These are phyloP conservation scores for Blastobotrys parvus DNA, from an alignment of 805 yeast species.

Conservation along the genomic window DNA sequence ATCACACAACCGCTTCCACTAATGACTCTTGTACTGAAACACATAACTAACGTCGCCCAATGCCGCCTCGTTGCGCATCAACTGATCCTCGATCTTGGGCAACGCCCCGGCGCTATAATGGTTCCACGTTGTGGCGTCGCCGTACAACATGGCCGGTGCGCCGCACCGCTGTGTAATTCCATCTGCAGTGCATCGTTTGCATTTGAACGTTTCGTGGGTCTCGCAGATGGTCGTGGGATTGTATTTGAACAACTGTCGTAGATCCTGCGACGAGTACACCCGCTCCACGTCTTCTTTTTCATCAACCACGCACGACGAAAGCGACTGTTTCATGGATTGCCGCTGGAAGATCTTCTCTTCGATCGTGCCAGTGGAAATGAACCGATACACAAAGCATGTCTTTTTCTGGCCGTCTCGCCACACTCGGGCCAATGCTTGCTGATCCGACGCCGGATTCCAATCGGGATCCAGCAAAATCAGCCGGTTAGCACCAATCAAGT, in stretches of 20 bases:
- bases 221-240: constrained; percentile 66
- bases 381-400: constrained; percentile 90
- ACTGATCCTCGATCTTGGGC: constrained; percentile 60
- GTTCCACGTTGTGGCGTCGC: constrained; percentile 97
- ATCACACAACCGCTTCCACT: too few species aligned
- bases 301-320: constrained; percentile 94
- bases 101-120: constrained; percentile 65
- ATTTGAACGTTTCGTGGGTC: constrained; percentile 86
- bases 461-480: constrained; percentile 82
- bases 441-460: constrained; percentile 99
- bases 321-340: constrained; percentile 86
- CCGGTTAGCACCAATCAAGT: constrained; percentile 92
- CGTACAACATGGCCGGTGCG: constrained; percentile 86
- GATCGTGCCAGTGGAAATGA: constrained; percentile 88
- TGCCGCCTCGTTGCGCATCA: constrained; percentile 65
- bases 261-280: constrained; percentile 72
- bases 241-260: constrained; percentile 67
- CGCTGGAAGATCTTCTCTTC: constrained; percentile 96
- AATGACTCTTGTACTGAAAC: constrained; percentile 89
- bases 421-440: constrained; percentile 94
- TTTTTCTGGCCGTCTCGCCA: constrained; percentile 99
- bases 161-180: constrained; percentile 44
- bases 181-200: constrained; percentile 66
- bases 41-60: constrained; percentile 71
- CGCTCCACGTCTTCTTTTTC: constrained; percentile 94